Evolutionary conservation across 2,329 filamentous ascomycete species (phyloP).

Genomic region (Zelopaecilomyces penicillatus): DNA sequence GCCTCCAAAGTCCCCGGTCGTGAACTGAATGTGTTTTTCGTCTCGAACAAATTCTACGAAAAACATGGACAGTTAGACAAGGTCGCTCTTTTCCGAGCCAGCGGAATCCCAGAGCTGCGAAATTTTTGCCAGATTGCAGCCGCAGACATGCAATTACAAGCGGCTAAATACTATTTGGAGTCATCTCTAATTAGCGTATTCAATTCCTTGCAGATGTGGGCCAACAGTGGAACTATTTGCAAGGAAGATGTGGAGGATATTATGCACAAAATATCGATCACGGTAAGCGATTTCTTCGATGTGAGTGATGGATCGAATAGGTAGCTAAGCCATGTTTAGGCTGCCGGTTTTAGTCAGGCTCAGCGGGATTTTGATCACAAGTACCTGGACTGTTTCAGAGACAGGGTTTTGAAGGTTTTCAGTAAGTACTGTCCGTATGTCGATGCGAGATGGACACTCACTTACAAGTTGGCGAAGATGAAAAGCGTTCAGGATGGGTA

Average conservation of each 20-base stretch:
- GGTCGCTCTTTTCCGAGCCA: constrained; percentile 17
- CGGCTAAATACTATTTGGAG: constrained; percentile 21
- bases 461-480: no score
- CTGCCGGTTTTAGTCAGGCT: no score
- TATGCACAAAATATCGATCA: not conserved
- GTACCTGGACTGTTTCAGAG: no score
- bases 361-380: no score
- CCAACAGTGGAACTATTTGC: not conserved
- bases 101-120: constrained; percentile 24
- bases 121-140: constrained; percentile 24
- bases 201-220: constrained; percentile 20
- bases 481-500: no score
- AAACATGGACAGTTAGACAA: constrained; percentile 22
- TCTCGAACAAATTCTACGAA: constrained; percentile 26
- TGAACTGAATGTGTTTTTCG: constrained; percentile 25
- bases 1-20: constrained; percentile 13
- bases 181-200: constrained; percentile 18
- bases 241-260: not conserved
- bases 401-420: no score
- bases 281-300: no score
- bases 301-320: not conserved
- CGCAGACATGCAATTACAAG: constrained; percentile 21
- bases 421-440: no score
- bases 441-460: no score
- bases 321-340: not conserved